Base-by-base conservation (phyloP, 768 basidiomycete genomes). In the Phylloporus arenicola region DNA sequence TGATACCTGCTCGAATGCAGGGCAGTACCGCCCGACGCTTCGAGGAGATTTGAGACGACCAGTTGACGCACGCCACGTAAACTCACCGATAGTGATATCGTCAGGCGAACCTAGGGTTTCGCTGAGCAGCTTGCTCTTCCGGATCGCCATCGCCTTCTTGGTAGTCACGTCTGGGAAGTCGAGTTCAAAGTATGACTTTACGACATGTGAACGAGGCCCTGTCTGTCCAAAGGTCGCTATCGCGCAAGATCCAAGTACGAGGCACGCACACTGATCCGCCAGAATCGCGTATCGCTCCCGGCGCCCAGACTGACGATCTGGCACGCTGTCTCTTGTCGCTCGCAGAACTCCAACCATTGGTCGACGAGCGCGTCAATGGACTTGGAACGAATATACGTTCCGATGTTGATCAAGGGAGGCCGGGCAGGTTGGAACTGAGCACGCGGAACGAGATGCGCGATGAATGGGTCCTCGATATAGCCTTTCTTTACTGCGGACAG, bases 271-370 rank as follows among this genome's bases (percentile, higher is more conserved):
- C 76, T 78, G 59, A 95, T 72, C 49, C 93, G 76, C 93, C 95
- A 99, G 65, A 89, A 98, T 47, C 96, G 74, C 3, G 92, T 92
- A 70, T 99, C 96, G 59, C 91, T 97, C 20, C 96, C 96, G 2
- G 94, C 88, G 0, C 96, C 96, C 27, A 97, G 68, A 67, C 90
- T 95, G n/a, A 98, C 79, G 47, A 98, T 84, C 74, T 98, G 96
- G 56, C 81, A 84, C 50, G 64, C 64, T 52, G 68, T 75, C n/a
- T 69, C 75, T 9, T 71, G 71, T 19, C 59, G 61, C 37, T 66
- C 62, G 1, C 77, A 74, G 16, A 75, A 58, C 16, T 71, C 65
- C 19, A 92, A 57, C 78, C 88, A 93, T 41, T 74, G 68, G 25
- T 81, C 69, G 1, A 94, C 81, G 12, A 95, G 79, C 34, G 70